phyloP scores from a whole-genome alignment of 2,329 filamentous ascomycete species.

The Neurospora sp. region DNA sequence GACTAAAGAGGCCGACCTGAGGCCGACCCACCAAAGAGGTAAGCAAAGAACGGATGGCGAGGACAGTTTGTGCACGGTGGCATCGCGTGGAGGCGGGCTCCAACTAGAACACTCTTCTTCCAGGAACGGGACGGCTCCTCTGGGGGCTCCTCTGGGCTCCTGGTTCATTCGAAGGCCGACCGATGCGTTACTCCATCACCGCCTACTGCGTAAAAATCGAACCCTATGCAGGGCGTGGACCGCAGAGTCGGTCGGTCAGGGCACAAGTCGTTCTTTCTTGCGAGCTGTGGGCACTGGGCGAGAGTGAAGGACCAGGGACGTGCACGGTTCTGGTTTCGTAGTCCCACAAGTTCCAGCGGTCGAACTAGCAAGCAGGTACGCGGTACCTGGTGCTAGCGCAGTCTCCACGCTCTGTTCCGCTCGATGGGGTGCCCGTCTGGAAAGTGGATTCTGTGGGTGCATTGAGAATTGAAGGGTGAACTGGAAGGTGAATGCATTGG shows the following conservation, averaged over 20 bases:
- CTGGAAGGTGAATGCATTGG: background rate
- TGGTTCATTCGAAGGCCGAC: background rate
- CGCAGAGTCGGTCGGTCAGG: background rate
- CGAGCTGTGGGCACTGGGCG: background rate
- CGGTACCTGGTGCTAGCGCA: background rate
- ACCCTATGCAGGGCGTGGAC: background rate
- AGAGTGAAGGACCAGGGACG: background rate
- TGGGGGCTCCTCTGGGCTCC: background rate
- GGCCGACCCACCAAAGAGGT: conserved; percentile 4
- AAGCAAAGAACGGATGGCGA: background rate
- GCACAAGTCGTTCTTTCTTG: background rate
- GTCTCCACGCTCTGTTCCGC: background rate
- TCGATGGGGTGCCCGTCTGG: background rate
- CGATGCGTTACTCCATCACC: background rate
- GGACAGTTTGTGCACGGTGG: conserved; percentile 5
- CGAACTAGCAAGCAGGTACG: background rate
- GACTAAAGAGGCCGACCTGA: conserved; percentile 10
- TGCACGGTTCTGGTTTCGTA: background rate
- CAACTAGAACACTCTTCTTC: background rate
- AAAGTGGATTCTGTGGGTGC: background rate
- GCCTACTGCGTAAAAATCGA: background rate
- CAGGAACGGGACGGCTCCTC: background rate
- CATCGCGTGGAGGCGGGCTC: background rate
- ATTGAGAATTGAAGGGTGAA: background rate
- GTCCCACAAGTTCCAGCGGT: background rate